Conservation (phyloP, 1,284 basidiomycete species). For the Tausonia pullulans region DNA sequence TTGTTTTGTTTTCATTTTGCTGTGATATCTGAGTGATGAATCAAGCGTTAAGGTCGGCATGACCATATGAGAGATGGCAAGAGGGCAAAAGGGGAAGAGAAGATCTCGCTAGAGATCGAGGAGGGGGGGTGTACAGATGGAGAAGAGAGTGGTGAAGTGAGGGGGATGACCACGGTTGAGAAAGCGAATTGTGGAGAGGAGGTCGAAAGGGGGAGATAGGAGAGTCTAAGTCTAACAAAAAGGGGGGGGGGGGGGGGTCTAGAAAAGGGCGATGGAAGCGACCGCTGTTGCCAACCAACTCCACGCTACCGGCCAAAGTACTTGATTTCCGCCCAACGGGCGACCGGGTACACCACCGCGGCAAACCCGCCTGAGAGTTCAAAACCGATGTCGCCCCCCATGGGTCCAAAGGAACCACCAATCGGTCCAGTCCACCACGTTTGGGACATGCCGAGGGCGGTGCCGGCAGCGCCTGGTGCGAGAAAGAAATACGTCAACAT, state of each 20-base stretch:
- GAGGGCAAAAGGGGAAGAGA: not conserved
- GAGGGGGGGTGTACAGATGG: no score
- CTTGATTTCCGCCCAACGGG: constrained; percentile 27
- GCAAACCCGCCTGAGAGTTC: constrained; percentile 28
- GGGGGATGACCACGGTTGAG: no score
- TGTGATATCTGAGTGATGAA: no score
- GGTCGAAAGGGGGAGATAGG: not conserved
- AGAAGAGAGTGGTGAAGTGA: no score
- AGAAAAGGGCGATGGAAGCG: no score
- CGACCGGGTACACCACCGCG: constrained; percentile 27
- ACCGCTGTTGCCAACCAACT: no score
- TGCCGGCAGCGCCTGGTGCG: constrained; percentile 10
- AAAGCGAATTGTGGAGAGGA: no score
- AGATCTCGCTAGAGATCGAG: not conserved
- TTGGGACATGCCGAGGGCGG: constrained; percentile 30
- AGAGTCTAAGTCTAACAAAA: not conserved
- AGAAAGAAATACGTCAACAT: not conserved
- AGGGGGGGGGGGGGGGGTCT: not conserved
- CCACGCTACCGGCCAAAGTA: constrained; percentile 20
- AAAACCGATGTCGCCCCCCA: constrained; percentile 28
- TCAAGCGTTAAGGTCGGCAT: no score
- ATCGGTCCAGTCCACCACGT: constrained; percentile 29
- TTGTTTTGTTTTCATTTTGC: no score
- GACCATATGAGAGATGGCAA: no score
- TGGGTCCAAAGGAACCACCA: constrained; percentile 19